Evolutionary conservation across 257 asterid genomes (phyloP).

Genomic region (Solanum lycopersicoides): DNA sequence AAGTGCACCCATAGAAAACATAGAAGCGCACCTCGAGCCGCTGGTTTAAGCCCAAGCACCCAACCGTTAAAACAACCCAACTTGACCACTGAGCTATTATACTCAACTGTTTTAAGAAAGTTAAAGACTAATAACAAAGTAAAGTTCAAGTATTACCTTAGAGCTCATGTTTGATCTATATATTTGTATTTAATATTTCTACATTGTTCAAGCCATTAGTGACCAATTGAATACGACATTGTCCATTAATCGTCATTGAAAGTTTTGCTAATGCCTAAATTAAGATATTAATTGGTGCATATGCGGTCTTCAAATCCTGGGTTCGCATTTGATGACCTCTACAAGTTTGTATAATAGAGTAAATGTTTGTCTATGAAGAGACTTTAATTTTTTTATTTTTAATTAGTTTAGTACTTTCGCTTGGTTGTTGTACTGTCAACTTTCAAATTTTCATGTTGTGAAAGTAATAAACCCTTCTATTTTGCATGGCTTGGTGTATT

Average conservation of each 20-base stretch:
- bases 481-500: neutral
- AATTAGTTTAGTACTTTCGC: neutral
- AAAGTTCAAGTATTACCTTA: neutral
- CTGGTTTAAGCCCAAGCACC: neutral
- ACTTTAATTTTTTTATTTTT: neutral
- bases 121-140: neutral
- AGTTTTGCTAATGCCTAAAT: neutral
- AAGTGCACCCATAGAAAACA: neutral
- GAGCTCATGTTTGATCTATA: neutral
- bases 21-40: neutral
- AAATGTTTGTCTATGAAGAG: neutral
- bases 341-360: neutral
- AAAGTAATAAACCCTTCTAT: neutral
- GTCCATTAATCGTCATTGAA: neutral
- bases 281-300: neutral
- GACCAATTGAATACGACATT: neutral
- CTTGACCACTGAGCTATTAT: neutral
- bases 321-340: neutral
- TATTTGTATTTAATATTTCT: neutral
- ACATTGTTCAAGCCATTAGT: neutral
- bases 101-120: neutral
- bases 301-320: neutral
- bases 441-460: neutral
- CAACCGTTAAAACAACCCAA: neutral
- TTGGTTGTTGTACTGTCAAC: neutral